Evolutionary conservation across 148 eudicot species (phyloP).

Genomic region (Amaranthus cruentus): DNA sequence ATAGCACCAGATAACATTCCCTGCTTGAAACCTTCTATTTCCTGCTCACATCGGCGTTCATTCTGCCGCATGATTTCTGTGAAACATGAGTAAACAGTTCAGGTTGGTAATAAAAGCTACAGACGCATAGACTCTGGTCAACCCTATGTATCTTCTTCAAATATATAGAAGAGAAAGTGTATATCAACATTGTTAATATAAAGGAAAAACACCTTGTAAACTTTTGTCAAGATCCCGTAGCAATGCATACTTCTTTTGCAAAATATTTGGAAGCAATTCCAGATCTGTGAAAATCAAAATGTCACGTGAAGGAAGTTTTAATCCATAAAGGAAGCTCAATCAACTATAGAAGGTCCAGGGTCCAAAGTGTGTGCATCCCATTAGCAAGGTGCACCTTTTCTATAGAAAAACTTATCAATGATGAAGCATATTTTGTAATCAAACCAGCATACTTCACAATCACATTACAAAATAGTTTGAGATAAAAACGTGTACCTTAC

Average conservation of each 20-base stretch:
- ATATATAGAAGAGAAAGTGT: background rate
- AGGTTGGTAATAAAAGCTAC: constrained; percentile 10
- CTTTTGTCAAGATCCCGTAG: constrained; percentile 86
- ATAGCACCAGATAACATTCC: constrained; percentile 51
- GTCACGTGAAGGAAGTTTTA: background rate
- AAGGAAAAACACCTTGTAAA: constrained; percentile 58
- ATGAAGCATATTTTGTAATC: too few relatives aligned
- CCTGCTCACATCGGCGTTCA: constrained; percentile 77
- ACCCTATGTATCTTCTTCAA: background rate
- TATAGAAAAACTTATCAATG: too few relatives aligned
- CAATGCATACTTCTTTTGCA: constrained; percentile 78
- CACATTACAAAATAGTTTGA: too few relatives aligned
- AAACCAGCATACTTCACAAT: too few relatives aligned
- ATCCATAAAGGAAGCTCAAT: background rate
- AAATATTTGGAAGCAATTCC: constrained; percentile 70
- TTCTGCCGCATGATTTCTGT: constrained; percentile 70
- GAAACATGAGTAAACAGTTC: constrained; percentile 8
- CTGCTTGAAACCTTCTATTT: constrained; percentile 67
- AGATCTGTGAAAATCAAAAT: constrained; percentile 42
- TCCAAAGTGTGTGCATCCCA: too few relatives aligned
- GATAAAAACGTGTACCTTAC: too few relatives aligned
- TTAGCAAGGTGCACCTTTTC: too few relatives aligned
- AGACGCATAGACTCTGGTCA: background rate
- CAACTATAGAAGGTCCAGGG: background rate
- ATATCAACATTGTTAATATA: background rate